Base-by-base conservation (phyloP, 495 filamentous ascomycete species). In the Jackrogersella multiformis region DNA sequence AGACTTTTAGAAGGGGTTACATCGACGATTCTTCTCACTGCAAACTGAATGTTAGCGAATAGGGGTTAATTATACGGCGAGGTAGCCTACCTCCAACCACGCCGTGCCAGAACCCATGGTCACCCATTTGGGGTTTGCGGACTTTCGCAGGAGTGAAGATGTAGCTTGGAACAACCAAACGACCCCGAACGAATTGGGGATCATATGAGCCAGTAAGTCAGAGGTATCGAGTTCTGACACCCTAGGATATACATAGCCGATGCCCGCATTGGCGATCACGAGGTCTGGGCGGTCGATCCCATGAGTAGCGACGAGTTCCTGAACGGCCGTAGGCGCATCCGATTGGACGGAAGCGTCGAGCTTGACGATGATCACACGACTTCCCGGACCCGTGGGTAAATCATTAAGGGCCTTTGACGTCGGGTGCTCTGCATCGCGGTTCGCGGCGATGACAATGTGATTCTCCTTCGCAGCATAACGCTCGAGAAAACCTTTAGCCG, bases 381-480 rank as follows among this genome's bases (percentile, higher is more conserved):
- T 74, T 9, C 64, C 60, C 7, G 38, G 13, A 13, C 54, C 73
- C 15, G 28, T 52, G 30, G 73, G 73, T 2, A 74, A 49, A 3
- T 62, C 44, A 0, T 32, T 36, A 2, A 75, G 62, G 1, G 61
- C 45, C 13, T 58, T 38, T 1, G 76, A 70, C 0, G 66, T 61
- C 1, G 64, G 39, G 46, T 69, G 32, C 9, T 13, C 32, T 1
- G 76, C 73, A 61, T 77, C 48, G 52, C 78, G 78, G 51, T 69
- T 66, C 12, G 66, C 70, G 39, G 78, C 79, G 34, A 80, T 75
- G 39, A 81, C 73, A 38, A 64, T 51, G 48, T 77, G 64, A 61
- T 75, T 54, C 20, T 75, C 72, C 1, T 55, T 49, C 6, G 62
- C 62, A 4, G 78, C 73, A 54, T 59, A 78, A 0, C 61, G 68